Conservation (phyloP, 176 grass and related monocot species). For the Carex scoparia region DNA sequence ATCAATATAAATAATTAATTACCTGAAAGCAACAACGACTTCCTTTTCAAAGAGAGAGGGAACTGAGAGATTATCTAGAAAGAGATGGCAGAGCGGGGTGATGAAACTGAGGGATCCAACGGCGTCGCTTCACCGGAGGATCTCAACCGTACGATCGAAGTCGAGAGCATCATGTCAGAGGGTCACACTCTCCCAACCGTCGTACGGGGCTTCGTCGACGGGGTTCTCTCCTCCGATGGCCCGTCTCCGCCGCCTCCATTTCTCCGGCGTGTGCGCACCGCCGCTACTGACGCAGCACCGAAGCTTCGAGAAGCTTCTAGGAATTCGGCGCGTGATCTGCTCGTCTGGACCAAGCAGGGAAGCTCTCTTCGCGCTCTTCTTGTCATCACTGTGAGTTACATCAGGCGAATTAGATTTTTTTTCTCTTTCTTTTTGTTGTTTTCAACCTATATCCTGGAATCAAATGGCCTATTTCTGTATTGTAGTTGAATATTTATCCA, state of each 20-base stretch:
- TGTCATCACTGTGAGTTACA: slow-evolving; percentile 49
- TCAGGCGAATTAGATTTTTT: background rate
- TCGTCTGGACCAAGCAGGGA: slow-evolving; percentile 49
- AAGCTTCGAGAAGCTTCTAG: slow-evolving; percentile 33
- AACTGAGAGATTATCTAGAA: background rate
- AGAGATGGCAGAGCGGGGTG: slow-evolving; percentile 14
- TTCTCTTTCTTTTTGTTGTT: background rate
- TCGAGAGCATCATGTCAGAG: slow-evolving; percentile 13
- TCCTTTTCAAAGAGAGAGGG: background rate
- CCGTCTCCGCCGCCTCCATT: background rate
- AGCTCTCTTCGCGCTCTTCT: slow-evolving; percentile 41
- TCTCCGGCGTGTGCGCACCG: slow-evolving; percentile 16
- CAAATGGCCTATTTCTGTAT: background rate
- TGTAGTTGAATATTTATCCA: background rate
- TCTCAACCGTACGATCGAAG: slow-evolving; percentile 11
- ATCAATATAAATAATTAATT: background rate
- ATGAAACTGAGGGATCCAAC: slow-evolving; percentile 12
- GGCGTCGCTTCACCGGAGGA: background rate
- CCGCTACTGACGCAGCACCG: slow-evolving; percentile 28
- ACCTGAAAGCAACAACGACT: background rate
- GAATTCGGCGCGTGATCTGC: slow-evolving; percentile 37
- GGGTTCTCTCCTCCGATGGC: background rate
- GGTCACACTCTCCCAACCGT: slow-evolving; percentile 11
- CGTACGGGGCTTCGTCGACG: slow-evolving; percentile 1
- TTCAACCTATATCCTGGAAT: background rate